Percentiles rank a stretch among this genome's conserved stretches.
phyloP scores from a whole-genome alignment of 139 green algal species.

The Deuterostichococcus epilithicus region DNA sequence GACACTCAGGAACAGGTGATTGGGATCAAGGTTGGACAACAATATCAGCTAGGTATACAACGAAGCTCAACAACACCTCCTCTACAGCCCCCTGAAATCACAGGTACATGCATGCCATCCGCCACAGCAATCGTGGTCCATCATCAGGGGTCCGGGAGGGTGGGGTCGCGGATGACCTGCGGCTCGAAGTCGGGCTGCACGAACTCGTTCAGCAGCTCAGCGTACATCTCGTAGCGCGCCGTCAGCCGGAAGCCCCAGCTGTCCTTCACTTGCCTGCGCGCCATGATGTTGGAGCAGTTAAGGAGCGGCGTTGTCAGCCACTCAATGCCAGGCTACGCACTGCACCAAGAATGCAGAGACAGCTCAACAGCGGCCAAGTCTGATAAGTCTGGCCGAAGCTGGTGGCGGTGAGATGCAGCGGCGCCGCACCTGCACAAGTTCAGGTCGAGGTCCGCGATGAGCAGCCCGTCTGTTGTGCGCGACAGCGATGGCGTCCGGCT shows the following conservation, averaged over 20 bases:
- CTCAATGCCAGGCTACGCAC: too few species aligned
- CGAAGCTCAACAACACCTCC: not conserved
- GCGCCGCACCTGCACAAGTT: conserved; percentile 80
- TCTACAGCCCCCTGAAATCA: not conserved
- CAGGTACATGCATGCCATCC: not conserved
- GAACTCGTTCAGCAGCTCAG: conserved; percentile 69
- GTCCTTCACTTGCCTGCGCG: conserved; percentile 71
- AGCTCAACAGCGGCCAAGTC: too few species aligned
- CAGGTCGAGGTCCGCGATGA: conserved; percentile 88
- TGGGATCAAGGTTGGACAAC: too few species aligned
- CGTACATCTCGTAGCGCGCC: conserved; percentile 88
- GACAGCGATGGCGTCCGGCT: conserved; percentile 71
- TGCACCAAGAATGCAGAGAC: too few species aligned
- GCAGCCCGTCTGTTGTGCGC: conserved; percentile 75
- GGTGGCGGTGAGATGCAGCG: too few species aligned
- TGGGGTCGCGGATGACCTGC: conserved; percentile 67
- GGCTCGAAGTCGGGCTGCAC: conserved; percentile 68
- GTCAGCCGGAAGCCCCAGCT: conserved; percentile 95
- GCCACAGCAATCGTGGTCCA: not conserved
- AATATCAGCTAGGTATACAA: not conserved
- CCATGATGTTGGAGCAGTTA: not conserved
- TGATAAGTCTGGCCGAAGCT: too few species aligned
- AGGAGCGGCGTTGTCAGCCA: too few species aligned
- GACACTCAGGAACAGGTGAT: too few species aligned
- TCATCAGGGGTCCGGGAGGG: not conserved